Evolutionary conservation across 1,139 yeast genomes (phyloP).

Genomic region (Eremothecium gossypii): DNA sequence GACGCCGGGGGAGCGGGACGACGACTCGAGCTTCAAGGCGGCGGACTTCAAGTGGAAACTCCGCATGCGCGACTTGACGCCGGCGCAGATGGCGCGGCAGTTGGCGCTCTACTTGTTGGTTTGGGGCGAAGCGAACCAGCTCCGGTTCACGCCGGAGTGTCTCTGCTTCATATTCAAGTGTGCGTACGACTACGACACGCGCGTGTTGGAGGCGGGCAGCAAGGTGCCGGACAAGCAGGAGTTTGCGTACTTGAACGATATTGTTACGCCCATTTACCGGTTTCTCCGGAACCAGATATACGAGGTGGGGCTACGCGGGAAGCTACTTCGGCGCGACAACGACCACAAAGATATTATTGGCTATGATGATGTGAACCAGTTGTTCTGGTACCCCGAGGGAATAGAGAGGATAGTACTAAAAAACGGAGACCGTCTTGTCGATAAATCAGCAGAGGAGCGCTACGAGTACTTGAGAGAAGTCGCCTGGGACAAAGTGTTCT

Average conservation of each 20-base stretch:
- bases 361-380: constrained; percentile 78
- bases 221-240: constrained; percentile 20
- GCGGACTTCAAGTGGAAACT: constrained; percentile 56
- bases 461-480: constrained; percentile 41
- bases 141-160: constrained; percentile 80
- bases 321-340: constrained; percentile 42
- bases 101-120: constrained; percentile 59
- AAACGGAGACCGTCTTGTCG: constrained; percentile 39
- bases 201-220: constrained; percentile 4
- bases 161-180: constrained; percentile 72
- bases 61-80: constrained; percentile 46
- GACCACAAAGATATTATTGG: constrained; percentile 72
- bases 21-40: constrained; percentile 46
- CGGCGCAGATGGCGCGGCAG: constrained; percentile 53
- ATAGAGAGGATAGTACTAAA: constrained; percentile 40
- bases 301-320: constrained; percentile 24
- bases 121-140: constrained; percentile 88
- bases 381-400: constrained; percentile 72
- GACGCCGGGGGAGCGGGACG: constrained; percentile 43
- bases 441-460: constrained; percentile 38
- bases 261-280: constrained; percentile 66
- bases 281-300: constrained; percentile 53
- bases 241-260: constrained; percentile 48
- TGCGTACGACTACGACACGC: constrained; percentile 53
- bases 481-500: constrained; percentile 54